Evolutionary conservation across 768 basidiomycete species (phyloP).

Genomic region (Dioszegia crocea): DNA sequence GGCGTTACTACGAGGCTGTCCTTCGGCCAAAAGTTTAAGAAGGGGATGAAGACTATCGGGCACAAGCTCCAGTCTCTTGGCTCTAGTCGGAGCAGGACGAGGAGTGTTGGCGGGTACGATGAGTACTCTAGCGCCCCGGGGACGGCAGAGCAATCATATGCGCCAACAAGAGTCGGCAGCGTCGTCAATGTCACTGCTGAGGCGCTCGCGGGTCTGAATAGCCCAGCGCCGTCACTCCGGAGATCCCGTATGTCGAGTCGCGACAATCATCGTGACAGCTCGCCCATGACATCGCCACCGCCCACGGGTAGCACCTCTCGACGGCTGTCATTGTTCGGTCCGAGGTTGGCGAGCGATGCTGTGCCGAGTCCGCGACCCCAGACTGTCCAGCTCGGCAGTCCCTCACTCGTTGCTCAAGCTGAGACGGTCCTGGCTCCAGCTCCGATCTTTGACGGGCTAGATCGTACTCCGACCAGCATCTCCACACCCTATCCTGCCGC

Average conservation of each 20-base stretch:
- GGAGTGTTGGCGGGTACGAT: background rate
- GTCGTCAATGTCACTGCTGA: constrained; percentile 10
- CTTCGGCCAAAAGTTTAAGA: constrained; percentile 42
- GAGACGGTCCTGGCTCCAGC: background rate
- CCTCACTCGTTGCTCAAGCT: background rate
- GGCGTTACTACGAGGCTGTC: constrained; percentile 50
- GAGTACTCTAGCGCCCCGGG: background rate
- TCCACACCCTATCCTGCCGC: background rate
- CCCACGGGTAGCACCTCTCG: constrained; percentile 1
- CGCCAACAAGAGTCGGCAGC: constrained; percentile 5
- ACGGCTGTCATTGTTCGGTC: constrained; percentile 18
- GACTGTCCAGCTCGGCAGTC: constrained; percentile 10
- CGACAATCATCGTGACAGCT: background rate
- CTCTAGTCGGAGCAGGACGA: constrained; percentile 18
- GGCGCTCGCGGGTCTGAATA: constrained; percentile 1
- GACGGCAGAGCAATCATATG: background rate
- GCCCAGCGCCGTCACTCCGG: constrained; percentile 4
- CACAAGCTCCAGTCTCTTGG: constrained; percentile 33
- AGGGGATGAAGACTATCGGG: constrained; percentile 40
- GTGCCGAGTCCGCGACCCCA: constrained; percentile 4
- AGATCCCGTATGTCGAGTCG: background rate
- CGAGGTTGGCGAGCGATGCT: constrained; percentile 1
- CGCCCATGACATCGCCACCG: constrained; percentile 4
- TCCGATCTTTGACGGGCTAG: background rate
- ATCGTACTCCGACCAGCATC: constrained; percentile 1